Evolutionary conservation across 1,139 yeast genomes (phyloP).

Genomic region (Saccharomyces hybrid): DNA sequence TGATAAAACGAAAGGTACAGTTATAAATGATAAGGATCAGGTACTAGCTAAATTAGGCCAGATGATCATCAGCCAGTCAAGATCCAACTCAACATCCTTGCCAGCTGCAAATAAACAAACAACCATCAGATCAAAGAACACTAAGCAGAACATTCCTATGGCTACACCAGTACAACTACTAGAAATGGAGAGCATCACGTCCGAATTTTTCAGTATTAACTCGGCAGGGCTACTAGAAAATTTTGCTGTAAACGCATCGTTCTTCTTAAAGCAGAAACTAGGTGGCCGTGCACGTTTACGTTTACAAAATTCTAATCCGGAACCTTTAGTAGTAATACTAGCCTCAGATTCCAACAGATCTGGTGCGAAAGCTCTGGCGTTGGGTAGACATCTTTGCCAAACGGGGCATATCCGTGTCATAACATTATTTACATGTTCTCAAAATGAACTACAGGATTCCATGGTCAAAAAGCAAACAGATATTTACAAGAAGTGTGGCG

Average conservation of each 20-base stretch:
- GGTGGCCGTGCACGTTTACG: conserved; percentile 64
- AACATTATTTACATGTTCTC: conserved; percentile 21
- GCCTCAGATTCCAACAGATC: conserved; percentile 63
- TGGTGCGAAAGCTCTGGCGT: conserved; percentile 69
- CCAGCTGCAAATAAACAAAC: conserved; percentile 9
- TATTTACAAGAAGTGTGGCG: conserved; percentile 50
- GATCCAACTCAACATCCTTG: conserved; percentile 9
- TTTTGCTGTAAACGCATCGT: conserved; percentile 62
- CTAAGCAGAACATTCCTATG: conserved; percentile 41
- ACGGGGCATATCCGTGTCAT: conserved; percentile 65
- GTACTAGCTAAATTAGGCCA: conserved; percentile 19
- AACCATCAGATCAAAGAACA: conserved; percentile 17
- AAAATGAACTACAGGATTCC: conserved; percentile 20
- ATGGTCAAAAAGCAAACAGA: conserved; percentile 40
- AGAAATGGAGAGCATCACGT: conserved; percentile 63
- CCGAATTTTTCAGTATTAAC: conserved; percentile 47
- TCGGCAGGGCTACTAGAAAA: conserved; percentile 54
- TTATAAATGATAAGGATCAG: conserved; percentile 10
- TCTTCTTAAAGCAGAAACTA: conserved; percentile 50
- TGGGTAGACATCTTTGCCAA: conserved; percentile 61
- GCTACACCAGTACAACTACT: conserved; percentile 76
- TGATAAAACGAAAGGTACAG: conserved; percentile 5
- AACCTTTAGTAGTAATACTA: conserved; percentile 67
- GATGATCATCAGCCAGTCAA: conserved; percentile 18
- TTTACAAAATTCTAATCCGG: conserved; percentile 60